Evolutionary conservation across 331 rosid species (phyloP).

Genomic region (Malus hybrid): DNA sequence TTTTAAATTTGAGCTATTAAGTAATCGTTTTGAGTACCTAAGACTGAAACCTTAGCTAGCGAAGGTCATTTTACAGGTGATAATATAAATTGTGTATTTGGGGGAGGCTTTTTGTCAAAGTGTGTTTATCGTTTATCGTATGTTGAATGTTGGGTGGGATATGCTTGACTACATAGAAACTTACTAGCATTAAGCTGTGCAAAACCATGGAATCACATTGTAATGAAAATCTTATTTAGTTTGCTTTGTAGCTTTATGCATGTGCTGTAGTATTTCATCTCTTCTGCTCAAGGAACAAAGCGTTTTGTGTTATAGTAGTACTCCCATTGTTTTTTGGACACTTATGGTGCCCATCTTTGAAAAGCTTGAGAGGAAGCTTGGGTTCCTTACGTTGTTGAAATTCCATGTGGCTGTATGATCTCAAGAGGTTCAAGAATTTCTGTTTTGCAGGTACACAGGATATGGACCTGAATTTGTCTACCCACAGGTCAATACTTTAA

Average conservation of each 20-base stretch:
- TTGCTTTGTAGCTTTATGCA: not conserved
- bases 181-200: not conserved
- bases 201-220: not conserved
- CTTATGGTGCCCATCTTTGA: not conserved
- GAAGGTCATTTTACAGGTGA: not conserved
- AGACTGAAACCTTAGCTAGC: not conserved
- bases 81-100: not conserved
- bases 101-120: not conserved
- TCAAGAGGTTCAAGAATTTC: not conserved
- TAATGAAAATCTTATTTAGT: not conserved
- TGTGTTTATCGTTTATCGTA: not conserved
- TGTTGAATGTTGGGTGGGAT: conserved; percentile 1
- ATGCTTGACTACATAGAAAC: not conserved
- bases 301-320: too few species aligned
- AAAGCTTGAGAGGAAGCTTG: not conserved
- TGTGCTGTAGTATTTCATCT: too few species aligned
- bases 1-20: not conserved
- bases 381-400: not conserved
- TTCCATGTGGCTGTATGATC: not conserved
- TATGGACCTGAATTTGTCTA: conserved; percentile 23
- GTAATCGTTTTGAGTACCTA: not conserved
- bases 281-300: too few species aligned
- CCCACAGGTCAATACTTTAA: conserved; percentile 12
- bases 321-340: not conserved
- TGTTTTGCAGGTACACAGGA: conserved; percentile 15